These are phyloP conservation scores for Canariomyces notabilis DNA, from an alignment of 2,329 filamentous ascomycete genomes.

Conservation along the genomic window DNA sequence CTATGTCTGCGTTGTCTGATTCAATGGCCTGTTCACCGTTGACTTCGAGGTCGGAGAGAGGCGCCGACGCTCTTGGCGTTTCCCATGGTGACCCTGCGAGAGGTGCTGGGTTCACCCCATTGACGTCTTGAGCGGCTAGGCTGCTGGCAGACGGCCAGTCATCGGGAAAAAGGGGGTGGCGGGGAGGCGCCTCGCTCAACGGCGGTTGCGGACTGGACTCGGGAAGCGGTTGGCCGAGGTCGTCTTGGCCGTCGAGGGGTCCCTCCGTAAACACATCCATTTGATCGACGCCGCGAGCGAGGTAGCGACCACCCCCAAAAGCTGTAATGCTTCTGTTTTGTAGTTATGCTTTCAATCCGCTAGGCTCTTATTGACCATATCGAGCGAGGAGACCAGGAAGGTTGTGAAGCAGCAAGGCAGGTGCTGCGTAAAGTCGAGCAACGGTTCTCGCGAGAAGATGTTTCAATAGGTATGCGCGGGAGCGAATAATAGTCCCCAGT, in stretches of 20 bases:
- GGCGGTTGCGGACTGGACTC: background rate
- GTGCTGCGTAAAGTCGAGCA: too few species aligned
- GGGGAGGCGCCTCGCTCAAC: background rate
- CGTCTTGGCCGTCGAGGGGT: background rate
- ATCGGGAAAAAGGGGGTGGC: background rate
- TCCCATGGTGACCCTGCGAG: background rate
- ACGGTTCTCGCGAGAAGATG: too few species aligned
- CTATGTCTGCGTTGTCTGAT: too few species aligned
- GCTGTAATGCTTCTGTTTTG: too few species aligned
- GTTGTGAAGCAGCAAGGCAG: too few species aligned
- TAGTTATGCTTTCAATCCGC: too few species aligned
- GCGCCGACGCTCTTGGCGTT: background rate
- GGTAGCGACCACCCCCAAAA: too few species aligned
- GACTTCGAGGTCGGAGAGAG: background rate
- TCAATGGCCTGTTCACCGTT: background rate
- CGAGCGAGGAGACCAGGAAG: too few species aligned
- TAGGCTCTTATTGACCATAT: too few species aligned
- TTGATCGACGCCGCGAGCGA: background rate
- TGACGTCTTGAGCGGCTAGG: background rate
- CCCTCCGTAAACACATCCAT: background rate
- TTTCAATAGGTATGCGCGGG: too few species aligned
- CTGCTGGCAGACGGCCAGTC: background rate
- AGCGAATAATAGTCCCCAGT: background rate
- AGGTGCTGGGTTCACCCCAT: background rate
- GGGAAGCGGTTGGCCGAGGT: background rate